Evolutionary conservation across 192 early-diverging fungal species (phyloP).

Genomic region (Backusella morwellensis): DNA sequence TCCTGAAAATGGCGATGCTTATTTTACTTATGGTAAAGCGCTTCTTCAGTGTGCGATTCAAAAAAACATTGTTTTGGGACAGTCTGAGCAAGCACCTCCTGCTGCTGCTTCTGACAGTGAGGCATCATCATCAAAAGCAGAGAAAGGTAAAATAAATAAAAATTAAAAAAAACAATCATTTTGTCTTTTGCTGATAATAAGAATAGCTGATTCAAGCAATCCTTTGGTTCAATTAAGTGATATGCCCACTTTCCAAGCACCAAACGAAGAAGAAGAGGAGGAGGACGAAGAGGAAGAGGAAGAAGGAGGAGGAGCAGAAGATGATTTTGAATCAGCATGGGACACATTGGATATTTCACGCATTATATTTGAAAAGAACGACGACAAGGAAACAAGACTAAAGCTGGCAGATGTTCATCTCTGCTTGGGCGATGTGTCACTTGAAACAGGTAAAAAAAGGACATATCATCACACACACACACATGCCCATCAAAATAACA

Average conservation of each 20-base stretch:
- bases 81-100: constrained; percentile 37
- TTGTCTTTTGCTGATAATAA: neutral
- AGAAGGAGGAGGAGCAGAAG: constrained; percentile 37
- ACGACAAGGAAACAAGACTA: constrained; percentile 43
- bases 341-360: constrained; percentile 83
- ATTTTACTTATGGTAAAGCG: constrained; percentile 74
- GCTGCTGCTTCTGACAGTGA: constrained; percentile 30
- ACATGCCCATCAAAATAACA: neutral
- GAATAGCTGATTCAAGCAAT: constrained; percentile 27
- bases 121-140: constrained; percentile 25
- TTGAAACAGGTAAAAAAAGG: constrained; percentile 68
- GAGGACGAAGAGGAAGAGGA: constrained; percentile 41
- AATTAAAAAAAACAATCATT: neutral
- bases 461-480: too few species aligned
- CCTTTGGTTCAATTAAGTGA: constrained; percentile 65
- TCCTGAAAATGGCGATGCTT: constrained; percentile 63
- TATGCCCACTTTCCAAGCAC: constrained; percentile 52
- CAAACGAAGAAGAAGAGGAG: constrained; percentile 43
- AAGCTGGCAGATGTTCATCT: constrained; percentile 69
- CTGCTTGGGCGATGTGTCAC: constrained; percentile 80
- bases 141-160: neutral
- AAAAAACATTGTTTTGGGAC: constrained; percentile 73
- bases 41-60: constrained; percentile 72
- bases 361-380: constrained; percentile 65
- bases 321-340: constrained; percentile 81